phyloP scores from a whole-genome alignment of 129 eudicot genomes.

The Sambucus nigra region DNA sequence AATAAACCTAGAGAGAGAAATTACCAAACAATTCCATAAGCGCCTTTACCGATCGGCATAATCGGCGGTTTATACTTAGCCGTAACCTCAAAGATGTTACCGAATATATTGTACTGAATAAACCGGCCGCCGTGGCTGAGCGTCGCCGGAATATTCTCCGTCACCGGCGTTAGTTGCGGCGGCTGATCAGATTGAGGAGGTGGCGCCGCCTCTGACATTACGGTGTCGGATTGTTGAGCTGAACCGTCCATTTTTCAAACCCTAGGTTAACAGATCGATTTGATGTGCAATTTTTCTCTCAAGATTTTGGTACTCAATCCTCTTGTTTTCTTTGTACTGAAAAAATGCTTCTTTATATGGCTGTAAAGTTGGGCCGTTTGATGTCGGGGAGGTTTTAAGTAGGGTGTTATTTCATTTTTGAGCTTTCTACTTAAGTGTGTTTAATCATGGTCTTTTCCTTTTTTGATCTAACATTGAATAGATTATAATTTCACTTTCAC shows the following conservation, averaged over 20 bases:
- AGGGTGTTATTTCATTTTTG: no score
- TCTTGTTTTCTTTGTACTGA: no score
- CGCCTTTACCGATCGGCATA: constrained; percentile 79
- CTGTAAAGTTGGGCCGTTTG: no score
- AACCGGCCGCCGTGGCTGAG: constrained; percentile 89
- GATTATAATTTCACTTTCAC: no score
- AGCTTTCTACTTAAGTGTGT: no score
- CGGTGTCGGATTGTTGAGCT: constrained; percentile 59
- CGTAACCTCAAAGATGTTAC: constrained; percentile 73
- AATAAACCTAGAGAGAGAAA: not conserved
- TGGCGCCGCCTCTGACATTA: constrained; percentile 59
- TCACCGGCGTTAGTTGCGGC: constrained; percentile 25
- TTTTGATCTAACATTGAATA: no score
- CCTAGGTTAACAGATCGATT: no score
- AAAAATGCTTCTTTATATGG: no score
- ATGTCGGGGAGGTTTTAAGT: no score
- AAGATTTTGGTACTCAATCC: no score
- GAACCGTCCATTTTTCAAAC: constrained; percentile 44
- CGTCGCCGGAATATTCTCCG: constrained; percentile 55
- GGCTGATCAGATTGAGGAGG: constrained; percentile 21
- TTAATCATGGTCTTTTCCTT: no score
- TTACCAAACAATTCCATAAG: constrained; percentile 81
- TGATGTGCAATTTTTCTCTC: no score
- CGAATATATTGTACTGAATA: constrained; percentile 68
- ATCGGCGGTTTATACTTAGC: constrained; percentile 77